These are phyloP conservation scores for Jatropha curcas DNA, from an alignment of 345 rosid genomes.

Conservation along the genomic window DNA sequence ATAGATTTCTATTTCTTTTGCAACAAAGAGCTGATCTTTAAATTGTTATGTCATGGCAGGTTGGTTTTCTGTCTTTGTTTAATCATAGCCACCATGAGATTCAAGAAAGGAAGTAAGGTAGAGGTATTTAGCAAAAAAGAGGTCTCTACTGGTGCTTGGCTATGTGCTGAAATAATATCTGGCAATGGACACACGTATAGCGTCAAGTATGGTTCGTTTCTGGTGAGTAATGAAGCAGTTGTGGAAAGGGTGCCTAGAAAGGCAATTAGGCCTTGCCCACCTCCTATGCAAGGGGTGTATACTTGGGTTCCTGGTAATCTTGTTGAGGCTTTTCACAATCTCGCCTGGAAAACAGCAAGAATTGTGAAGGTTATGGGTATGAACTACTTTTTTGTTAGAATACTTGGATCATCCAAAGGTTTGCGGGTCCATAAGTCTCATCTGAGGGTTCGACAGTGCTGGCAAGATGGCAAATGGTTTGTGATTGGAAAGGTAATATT, in stretches of 20 bases:
- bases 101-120: conserved; percentile 57
- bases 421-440: conserved; percentile 37
- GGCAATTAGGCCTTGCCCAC: conserved; percentile 62
- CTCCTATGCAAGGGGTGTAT: conserved; percentile 26
- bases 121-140: conserved; percentile 57
- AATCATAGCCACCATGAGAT: conserved; percentile 44
- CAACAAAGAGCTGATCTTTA: background rate
- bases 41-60: conserved; percentile 3
- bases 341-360: conserved; percentile 57
- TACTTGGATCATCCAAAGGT: conserved; percentile 38
- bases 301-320: conserved; percentile 57
- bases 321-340: conserved; percentile 52
- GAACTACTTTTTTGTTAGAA: conserved; percentile 39
- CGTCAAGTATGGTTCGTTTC: conserved; percentile 38
- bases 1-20: background rate
- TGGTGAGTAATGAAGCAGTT: background rate
- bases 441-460: conserved; percentile 55
- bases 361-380: conserved; percentile 32
- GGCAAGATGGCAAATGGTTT: conserved; percentile 59
- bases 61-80: background rate
- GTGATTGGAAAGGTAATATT: conserved; percentile 42
- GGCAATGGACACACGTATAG: conserved; percentile 59
- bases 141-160: conserved; percentile 54
- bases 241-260: conserved; percentile 57
- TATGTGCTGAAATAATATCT: conserved; percentile 50